phyloP scores from a whole-genome alignment of 2,329 filamentous ascomycete genomes.

The Aaosphaeria arxii region DNA sequence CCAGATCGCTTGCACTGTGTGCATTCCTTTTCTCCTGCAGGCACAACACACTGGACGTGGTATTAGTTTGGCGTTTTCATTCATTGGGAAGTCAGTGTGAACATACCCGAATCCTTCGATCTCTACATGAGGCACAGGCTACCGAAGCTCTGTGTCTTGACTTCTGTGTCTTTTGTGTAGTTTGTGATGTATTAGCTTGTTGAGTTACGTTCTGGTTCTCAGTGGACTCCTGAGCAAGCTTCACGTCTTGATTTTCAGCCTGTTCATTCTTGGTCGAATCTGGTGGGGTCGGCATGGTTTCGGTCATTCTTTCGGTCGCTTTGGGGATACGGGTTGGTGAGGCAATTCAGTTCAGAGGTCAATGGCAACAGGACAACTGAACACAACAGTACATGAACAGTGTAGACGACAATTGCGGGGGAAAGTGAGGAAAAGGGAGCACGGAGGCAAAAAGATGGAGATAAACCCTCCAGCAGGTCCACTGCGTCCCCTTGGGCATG shows the following conservation, averaged over 20 bases:
- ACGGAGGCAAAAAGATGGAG: slow-evolving; percentile 12
- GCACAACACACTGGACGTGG: slow-evolving; percentile 50
- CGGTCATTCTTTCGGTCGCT: slow-evolving; percentile 7
- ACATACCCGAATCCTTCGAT: slow-evolving; percentile 41
- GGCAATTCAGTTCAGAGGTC: not conserved
- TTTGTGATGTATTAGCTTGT: slow-evolving; percentile 8
- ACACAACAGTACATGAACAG: not conserved
- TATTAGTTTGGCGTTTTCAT: slow-evolving; percentile 7
- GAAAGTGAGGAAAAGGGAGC: slow-evolving; percentile 7
- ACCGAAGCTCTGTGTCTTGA: slow-evolving; percentile 49
- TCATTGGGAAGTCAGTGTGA: not conserved
- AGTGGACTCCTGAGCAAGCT: slow-evolving; percentile 7
- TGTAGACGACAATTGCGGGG: slow-evolving; percentile 2
- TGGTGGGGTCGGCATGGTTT: slow-evolving; percentile 9
- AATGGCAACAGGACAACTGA: not conserved
- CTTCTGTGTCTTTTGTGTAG: slow-evolving; percentile 22
- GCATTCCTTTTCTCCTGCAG: slow-evolving; percentile 50
- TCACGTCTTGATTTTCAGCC: slow-evolving; percentile 12
- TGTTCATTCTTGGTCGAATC: slow-evolving; percentile 11
- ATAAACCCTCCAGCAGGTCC: slow-evolving; percentile 3
- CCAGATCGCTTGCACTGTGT: slow-evolving; percentile 53
- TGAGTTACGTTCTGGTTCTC: slow-evolving; percentile 4
- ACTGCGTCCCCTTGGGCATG: slow-evolving; percentile 4
- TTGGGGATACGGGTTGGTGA: not conserved
- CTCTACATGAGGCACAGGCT: slow-evolving; percentile 54